These are phyloP conservation scores for Neofusicoccum sp. DNA, from an alignment of 2,329 filamentous ascomycete genomes.

Conservation along the genomic window DNA sequence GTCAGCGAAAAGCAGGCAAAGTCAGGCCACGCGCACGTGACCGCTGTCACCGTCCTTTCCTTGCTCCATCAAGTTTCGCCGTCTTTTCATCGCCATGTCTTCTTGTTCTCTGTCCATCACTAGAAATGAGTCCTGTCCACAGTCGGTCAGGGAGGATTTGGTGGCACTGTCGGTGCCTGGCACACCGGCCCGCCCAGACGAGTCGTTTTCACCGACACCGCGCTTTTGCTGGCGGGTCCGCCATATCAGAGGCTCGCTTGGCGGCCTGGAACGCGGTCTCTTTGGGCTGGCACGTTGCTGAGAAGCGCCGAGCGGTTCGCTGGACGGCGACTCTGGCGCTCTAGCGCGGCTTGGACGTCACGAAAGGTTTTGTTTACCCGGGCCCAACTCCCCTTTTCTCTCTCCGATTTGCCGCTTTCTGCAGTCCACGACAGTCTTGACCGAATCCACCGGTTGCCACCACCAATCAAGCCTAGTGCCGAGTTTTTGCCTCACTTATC, in stretches of 20 bases:
- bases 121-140: too few relatives aligned
- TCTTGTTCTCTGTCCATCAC: too few relatives aligned
- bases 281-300: slow-evolving; percentile 1
- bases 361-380: slow-evolving; percentile 9
- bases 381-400: neutral
- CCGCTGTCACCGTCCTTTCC: too few relatives aligned
- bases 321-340: neutral
- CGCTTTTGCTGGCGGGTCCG: neutral
- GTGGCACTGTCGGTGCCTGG: too few relatives aligned
- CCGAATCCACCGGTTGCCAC: slow-evolving; percentile 5
- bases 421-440: neutral
- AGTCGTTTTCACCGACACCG: neutral
- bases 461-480: slow-evolving; percentile 3
- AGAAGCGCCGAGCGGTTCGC: slow-evolving; percentile 14
- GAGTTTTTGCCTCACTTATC: slow-evolving; percentile 9
- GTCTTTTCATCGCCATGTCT: too few relatives aligned
- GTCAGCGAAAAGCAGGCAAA: too few relatives aligned
- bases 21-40: too few relatives aligned
- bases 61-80: too few relatives aligned
- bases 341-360: slow-evolving; percentile 1
- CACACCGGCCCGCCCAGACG: neutral
- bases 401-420: slow-evolving; percentile 15
- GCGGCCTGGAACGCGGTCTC: slow-evolving; percentile 14
- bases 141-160: too few relatives aligned
- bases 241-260: slow-evolving; percentile 12